These are phyloP conservation scores for Cryptosporidium muris DNA, from an alignment of 169 alveolate species.

Conservation along the genomic window DNA sequence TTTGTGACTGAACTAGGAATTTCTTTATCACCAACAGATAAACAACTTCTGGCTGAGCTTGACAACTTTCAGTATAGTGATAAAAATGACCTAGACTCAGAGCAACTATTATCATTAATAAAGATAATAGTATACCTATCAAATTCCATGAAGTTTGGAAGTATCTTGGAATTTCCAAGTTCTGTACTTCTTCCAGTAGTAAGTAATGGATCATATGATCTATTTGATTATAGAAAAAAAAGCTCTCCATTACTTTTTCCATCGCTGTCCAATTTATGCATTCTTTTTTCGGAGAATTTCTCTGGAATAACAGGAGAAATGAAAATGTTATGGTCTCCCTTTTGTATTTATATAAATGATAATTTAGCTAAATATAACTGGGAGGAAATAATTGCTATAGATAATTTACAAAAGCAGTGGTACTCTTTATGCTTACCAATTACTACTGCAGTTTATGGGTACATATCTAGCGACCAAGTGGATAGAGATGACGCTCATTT, in stretches of 20 bases:
- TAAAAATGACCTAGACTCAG: not conserved
- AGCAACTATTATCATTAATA: not conserved
- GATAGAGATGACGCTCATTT: not conserved
- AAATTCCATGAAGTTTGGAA: not conserved
- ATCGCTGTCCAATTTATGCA: no score
- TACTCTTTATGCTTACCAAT: not conserved
- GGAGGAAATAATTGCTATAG: no score
- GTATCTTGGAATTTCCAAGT: not conserved
- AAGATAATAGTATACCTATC: constrained; percentile 2
- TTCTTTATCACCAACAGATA: constrained; percentile 2
- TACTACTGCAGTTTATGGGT: no score
- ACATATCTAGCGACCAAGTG: not conserved
- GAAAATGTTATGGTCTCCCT: no score
- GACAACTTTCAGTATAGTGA: not conserved
- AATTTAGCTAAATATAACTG: no score
- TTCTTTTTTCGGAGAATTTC: no score
- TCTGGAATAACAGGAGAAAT: no score
- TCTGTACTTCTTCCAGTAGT: no score
- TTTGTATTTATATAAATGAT: no score
- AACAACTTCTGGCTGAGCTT: not conserved
- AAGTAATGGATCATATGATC: no score
- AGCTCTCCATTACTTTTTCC: no score
- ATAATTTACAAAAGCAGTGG: constrained; percentile 1
- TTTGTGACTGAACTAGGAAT: constrained; percentile 11
- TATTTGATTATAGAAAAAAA: no score